These are phyloP conservation scores for Staphylotrichum longicolle DNA, from an alignment of 495 filamentous ascomycete species.

Conservation along the genomic window DNA sequence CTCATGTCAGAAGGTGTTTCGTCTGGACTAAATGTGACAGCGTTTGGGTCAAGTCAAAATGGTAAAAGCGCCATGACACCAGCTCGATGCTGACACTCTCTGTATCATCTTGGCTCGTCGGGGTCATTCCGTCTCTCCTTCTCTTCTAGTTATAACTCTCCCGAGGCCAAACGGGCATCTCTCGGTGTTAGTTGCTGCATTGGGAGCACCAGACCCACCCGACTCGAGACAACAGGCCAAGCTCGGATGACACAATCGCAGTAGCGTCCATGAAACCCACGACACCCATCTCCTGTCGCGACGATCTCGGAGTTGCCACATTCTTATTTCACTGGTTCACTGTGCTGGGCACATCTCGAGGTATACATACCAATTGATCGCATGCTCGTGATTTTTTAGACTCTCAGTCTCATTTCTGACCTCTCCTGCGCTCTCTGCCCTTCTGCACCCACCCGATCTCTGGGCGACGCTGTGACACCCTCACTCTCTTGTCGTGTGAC, in stretches of 20 bases:
- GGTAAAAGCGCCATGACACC: too few species aligned
- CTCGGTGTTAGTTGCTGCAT: neutral
- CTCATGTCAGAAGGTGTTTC: too few species aligned
- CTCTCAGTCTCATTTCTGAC: neutral
- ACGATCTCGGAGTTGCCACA: neutral
- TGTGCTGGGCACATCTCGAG: neutral
- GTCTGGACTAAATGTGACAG: too few species aligned
- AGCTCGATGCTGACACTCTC: too few species aligned
- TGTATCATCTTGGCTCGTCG: too few species aligned
- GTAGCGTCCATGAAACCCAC: constrained; percentile 12
- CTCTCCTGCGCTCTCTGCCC: neutral
- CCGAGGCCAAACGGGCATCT: neutral
- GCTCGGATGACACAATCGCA: constrained; percentile 24
- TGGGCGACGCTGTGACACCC: constrained; percentile 16
- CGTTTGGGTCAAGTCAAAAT: too few species aligned
- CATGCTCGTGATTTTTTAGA: neutral
- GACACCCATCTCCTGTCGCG: neutral
- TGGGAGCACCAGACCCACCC: constrained; percentile 8
- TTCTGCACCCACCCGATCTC: neutral
- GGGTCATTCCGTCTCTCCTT: neutral
- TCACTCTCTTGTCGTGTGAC: too few species aligned
- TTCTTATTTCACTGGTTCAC: neutral
- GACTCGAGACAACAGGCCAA: constrained; percentile 6
- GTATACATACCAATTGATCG: neutral
- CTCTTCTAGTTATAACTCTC: neutral